Evolutionary conservation across 768 basidiomycete genomes (phyloP).

Genomic region (Boletus sp.): DNA sequence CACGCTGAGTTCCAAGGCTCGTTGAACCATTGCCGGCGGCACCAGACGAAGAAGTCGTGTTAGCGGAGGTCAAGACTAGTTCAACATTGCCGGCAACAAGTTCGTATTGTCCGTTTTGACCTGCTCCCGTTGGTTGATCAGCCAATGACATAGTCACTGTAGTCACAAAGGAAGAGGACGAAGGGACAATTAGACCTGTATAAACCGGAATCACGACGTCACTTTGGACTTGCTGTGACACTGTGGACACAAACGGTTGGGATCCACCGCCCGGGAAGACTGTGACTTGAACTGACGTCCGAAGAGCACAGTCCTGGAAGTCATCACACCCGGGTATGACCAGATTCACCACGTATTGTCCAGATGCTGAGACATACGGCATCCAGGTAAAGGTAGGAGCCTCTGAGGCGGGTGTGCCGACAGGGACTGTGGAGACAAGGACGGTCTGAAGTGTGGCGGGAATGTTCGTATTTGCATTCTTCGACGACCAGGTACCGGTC

Average conservation of each 20-base stretch:
- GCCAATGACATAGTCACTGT: slow-evolving; percentile 77
- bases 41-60: slow-evolving; percentile 37
- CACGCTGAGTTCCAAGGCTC: slow-evolving; percentile 39
- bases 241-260: slow-evolving; percentile 60
- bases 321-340: slow-evolving; percentile 83
- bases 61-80: slow-evolving; percentile 66
- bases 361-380: slow-evolving; percentile 89
- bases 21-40: slow-evolving; percentile 30
- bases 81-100: slow-evolving; percentile 88
- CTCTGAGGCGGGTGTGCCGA: slow-evolving; percentile 56
- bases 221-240: slow-evolving; percentile 68
- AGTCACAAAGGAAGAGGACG: slow-evolving; percentile 65
- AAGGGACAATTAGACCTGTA: slow-evolving; percentile 78
- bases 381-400: slow-evolving; percentile 87
- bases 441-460: slow-evolving; percentile 78
- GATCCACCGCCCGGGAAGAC: slow-evolving; percentile 76
- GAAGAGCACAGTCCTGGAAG: slow-evolving; percentile 73
- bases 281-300: slow-evolving; percentile 81
- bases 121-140: slow-evolving; percentile 58
- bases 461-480: slow-evolving; percentile 67
- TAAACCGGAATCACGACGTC: slow-evolving; percentile 71
- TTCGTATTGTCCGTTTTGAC: slow-evolving; percentile 66
- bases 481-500: slow-evolving; percentile 69
- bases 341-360: slow-evolving; percentile 81
- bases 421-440: slow-evolving; percentile 63